Conservation (phyloP, 2,329 filamentous ascomycete species). For the Aspergillus proliferans region DNA sequence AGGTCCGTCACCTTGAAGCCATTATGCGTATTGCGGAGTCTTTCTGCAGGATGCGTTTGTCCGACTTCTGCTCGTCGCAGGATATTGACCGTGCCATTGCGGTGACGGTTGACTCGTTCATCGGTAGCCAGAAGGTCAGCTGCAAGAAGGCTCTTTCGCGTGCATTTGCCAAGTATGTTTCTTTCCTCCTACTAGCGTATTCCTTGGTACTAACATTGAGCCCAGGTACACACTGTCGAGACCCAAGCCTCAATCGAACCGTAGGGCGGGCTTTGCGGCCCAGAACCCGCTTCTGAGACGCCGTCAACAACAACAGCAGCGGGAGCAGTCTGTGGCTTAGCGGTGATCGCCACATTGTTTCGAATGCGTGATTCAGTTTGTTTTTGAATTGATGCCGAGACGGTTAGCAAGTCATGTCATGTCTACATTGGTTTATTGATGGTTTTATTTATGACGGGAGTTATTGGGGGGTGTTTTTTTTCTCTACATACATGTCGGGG, state of each 20-base stretch:
- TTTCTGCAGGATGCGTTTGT: conserved; percentile 97
- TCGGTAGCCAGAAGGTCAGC: conserved; percentile 92
- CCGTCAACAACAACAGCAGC: neutral
- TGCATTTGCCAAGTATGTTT: conserved; percentile 91
- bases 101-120: conserved; percentile 92
- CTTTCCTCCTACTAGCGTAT: conserved; percentile 19
- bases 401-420: too few relatives aligned
- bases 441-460: too few relatives aligned
- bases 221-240: conserved; percentile 34
- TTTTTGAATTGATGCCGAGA: too few relatives aligned
- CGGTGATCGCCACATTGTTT: neutral
- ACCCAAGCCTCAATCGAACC: conserved; percentile 36
- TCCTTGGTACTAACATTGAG: conserved; percentile 6
- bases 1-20: conserved; percentile 92
- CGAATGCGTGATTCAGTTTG: too few relatives aligned
- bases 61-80: conserved; percentile 80
- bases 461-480: too few relatives aligned
- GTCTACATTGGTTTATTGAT: too few relatives aligned
- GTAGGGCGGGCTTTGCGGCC: conserved; percentile 30
- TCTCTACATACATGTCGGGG: too few relatives aligned
- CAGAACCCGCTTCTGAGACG: conserved; percentile 13
- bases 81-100: conserved; percentile 97
- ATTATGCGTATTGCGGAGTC: conserved; percentile 93
- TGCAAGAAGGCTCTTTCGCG: conserved; percentile 93
- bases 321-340: neutral